Conservation (phyloP, 441 rosid genomes). For the Bruguiera hainesii region DNA sequence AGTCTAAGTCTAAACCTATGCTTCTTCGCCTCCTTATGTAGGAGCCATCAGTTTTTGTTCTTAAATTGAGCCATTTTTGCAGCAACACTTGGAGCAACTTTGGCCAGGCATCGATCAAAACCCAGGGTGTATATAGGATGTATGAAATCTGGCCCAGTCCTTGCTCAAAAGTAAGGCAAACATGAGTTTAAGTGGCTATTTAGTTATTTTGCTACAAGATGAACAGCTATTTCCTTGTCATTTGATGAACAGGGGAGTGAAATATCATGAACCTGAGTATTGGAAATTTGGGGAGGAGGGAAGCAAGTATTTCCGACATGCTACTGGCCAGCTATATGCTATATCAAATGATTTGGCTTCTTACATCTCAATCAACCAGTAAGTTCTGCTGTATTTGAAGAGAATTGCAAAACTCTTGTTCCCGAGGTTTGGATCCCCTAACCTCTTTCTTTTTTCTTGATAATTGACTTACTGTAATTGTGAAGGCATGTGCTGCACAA, state of each 20-base stretch:
- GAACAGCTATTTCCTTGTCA: not conserved
- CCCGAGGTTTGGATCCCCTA: slow-evolving; percentile 6
- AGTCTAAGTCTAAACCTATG: not conserved
- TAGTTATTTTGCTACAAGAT: not conserved
- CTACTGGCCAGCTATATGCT: slow-evolving; percentile 91
- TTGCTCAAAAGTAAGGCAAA: slow-evolving; percentile 69
- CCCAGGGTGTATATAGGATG: slow-evolving; percentile 78
- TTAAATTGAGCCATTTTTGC: slow-evolving; percentile 20
- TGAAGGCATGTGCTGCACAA: slow-evolving; percentile 74
- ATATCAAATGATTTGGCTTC: slow-evolving; percentile 82
- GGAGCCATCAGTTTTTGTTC: not conserved
- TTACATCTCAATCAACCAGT: slow-evolving; percentile 84
- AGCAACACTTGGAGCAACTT: slow-evolving; percentile 73
- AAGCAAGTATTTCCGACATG: slow-evolving; percentile 93
- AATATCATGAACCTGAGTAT: slow-evolving; percentile 90
- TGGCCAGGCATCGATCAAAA: slow-evolving; percentile 57
- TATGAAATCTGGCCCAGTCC: slow-evolving; percentile 90
- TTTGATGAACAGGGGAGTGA: slow-evolving; percentile 61
- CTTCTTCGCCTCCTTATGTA: not conserved
- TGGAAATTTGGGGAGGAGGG: slow-evolving; percentile 97
- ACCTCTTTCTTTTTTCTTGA: slow-evolving; percentile 12
- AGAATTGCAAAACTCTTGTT: not conserved
- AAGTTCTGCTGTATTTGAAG: slow-evolving; percentile 25
- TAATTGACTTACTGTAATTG: not conserved
- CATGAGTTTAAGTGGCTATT: not conserved